phyloP scores from a whole-genome alignment of 2,329 filamentous ascomycete species.

The Juglanconis juglandina region DNA sequence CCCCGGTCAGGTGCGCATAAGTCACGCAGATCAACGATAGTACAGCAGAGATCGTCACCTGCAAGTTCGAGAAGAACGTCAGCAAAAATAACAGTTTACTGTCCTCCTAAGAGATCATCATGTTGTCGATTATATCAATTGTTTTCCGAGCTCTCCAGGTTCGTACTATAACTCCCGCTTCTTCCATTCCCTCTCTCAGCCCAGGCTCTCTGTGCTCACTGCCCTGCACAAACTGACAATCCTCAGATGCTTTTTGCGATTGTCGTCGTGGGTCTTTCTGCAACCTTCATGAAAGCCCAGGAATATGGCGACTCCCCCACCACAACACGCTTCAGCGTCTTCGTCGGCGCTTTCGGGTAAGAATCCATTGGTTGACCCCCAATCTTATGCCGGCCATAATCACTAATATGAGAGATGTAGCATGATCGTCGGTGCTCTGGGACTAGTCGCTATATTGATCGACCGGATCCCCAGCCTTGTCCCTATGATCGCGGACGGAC shows the following conservation, averaged over 20 bases:
- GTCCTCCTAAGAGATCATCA: no score
- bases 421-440: slow-evolving; percentile 27
- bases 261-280: slow-evolving; percentile 30
- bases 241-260: slow-evolving; percentile 28
- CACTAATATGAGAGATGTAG: slow-evolving; percentile 2
- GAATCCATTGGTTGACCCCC: background rate
- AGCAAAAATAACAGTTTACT: no score
- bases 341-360: slow-evolving; percentile 29
- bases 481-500: slow-evolving; percentile 25
- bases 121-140: background rate
- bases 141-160: background rate
- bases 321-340: slow-evolving; percentile 31
- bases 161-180: background rate
- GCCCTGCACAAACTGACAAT: background rate
- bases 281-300: slow-evolving; percentile 31
- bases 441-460: slow-evolving; percentile 25
- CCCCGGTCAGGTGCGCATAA: no score
- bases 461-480: slow-evolving; percentile 27
- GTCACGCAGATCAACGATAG: no score
- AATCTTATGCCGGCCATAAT: background rate
- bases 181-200: background rate
- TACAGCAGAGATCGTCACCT: no score
- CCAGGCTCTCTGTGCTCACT: no score
- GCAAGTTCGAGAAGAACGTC: no score
- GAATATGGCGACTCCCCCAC: slow-evolving; percentile 23